A percentile compares a stretch with the other conserved stretches of the same genome.
Evolutionary conservation across 805 yeast species (phyloP).

Genomic region (Schwanniomyces polymorphus): DNA sequence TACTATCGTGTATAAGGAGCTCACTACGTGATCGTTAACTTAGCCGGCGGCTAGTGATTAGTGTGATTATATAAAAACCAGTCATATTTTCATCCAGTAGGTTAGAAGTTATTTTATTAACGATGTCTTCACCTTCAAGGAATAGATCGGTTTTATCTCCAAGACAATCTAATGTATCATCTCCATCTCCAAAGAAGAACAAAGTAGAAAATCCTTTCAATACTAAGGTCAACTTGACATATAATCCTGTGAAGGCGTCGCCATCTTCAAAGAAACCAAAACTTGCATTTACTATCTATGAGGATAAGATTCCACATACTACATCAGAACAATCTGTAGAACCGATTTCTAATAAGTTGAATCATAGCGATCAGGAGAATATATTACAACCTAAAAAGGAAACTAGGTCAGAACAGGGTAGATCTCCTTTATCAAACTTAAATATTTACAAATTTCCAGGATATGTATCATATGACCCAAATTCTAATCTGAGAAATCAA

Average conservation of each 20-base stretch:
- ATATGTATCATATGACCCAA: constrained; percentile 11
- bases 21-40: neutral
- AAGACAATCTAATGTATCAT: constrained; percentile 16
- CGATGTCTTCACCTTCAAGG: constrained; percentile 15
- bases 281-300: constrained; percentile 19
- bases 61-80: neutral
- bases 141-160: constrained; percentile 22
- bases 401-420: constrained; percentile 3
- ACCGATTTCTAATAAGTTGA: constrained; percentile 15
- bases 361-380: constrained; percentile 42
- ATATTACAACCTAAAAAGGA: constrained; percentile 31
- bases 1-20: constrained; percentile 1
- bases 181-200: constrained; percentile 12
- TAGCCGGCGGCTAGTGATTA: neutral
- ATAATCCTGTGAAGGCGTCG: neutral
- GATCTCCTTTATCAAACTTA: constrained; percentile 29
- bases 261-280: constrained; percentile 13
- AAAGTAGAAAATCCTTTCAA: constrained; percentile 7
- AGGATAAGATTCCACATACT: constrained; percentile 10
- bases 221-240: constrained; percentile 1
- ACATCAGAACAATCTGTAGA: neutral
- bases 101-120: neutral
- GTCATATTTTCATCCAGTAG: neutral
- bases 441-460: constrained; percentile 32
- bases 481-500: constrained; percentile 8